Evolutionary conservation across 257 asterid species (phyloP).

Genomic region (Striga asiatica): DNA sequence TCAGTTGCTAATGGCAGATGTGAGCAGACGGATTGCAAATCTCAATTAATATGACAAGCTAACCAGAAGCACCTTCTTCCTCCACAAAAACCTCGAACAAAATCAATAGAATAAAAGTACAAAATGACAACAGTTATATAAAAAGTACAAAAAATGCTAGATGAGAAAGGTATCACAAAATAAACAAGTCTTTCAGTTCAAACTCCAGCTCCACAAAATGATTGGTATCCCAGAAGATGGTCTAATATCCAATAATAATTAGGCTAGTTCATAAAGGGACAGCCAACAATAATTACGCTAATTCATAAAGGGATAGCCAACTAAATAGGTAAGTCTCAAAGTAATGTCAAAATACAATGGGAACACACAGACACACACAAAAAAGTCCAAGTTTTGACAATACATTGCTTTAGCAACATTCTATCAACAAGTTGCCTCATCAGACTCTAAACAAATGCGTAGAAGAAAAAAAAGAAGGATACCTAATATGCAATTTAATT

Average conservation of each 20-base stretch:
- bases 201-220: neutral
- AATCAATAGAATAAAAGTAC: neutral
- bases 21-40: neutral
- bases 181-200: neutral
- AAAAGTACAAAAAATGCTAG: neutral
- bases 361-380: neutral
- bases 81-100: neutral
- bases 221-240: neutral
- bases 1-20: constrained; percentile 2
- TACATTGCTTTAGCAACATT: constrained; percentile 3
- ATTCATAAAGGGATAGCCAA: neutral
- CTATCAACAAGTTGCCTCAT: constrained; percentile 5
- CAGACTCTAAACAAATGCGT: too few species aligned
- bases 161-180: neutral
- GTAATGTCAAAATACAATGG: neutral
- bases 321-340: neutral
- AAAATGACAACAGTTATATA: neutral
- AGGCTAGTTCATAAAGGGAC: neutral
- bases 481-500: constrained; percentile 3
- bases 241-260: neutral
- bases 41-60: neutral
- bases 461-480: neutral
- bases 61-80: neutral
- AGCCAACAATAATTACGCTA: neutral
- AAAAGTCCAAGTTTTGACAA: constrained; percentile 1